Base-by-base conservation (phyloP, 169 alveolate genomes). In the Cyclospora cayetanensis region DNA sequence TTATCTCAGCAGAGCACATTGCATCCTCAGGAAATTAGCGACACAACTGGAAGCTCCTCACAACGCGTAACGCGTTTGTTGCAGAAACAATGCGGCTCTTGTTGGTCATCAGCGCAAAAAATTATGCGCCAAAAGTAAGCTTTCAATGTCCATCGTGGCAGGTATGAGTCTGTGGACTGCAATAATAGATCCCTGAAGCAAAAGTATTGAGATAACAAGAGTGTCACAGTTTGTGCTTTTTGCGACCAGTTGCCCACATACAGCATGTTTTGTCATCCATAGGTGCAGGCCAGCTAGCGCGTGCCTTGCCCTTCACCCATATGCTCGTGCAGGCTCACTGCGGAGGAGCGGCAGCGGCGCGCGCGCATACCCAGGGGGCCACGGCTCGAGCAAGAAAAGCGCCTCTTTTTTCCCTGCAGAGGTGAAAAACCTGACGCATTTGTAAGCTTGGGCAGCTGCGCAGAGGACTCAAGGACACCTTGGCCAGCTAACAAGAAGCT, bases 41-140 rank as follows among this genome's bases (percentile, higher is more conserved):
- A n/a, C 18, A 41, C 39, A 11, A 37, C 29, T 41, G 63, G 29
- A 37, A 34, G 12, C 39, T 29, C 20, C 88, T 50, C 34, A 79
- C n/a, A 79, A 52, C 63, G 2, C 34, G 72, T 46, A 18, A 50
- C 29, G n/a, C 34, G 53, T 2, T 20, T 79, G 70, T n/a, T 79
- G 46, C 88, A 79, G 88, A 5, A 29, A 41, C 74, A 50, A 27
- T 50, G 72, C 37, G 52, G 72, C 70, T 79, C 72, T 46, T 79
- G 72, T 34, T 79, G 72, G 88, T 43, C 52, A 0, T 43, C 74
- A 2, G 88, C 41, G 22, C 88, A 46, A 52, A 43, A n/a, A 25
- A 35, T 79, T 29, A 68, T 79, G 70, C 88, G 88, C 72, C 70
- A 12, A 9, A 79, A 79, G 46, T 46, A 79, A 60, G 72, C 88